Evolutionary conservation across 129 eudicot genomes (phyloP), one percentile per base, ranked within the genome.

Genomic region (Tanacetum coccineum): DNA sequence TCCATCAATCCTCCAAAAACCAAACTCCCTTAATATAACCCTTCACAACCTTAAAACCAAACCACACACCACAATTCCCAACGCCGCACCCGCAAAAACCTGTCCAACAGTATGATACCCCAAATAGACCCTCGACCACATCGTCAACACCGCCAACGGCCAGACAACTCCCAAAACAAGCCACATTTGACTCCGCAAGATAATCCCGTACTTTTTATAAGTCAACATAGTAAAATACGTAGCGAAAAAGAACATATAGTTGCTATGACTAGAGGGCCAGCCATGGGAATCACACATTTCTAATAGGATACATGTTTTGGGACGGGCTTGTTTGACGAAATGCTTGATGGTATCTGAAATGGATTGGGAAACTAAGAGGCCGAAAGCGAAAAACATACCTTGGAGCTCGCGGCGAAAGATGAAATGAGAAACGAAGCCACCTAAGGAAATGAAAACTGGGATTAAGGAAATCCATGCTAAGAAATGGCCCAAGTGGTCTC

Each of bases 231-330:
- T 77, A 69, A 85, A 80, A 66, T 81, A 92, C n/a, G 78, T 78
- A 13, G 96, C 82, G 70, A 88, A 92, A 42, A 91, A 92, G 76
- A 92, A 83, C 97, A 91, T 91, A 81, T 83, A 92, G 74, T 92
- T 85, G 0, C 95, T 85, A 32, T 92, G 98, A 70, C 95, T 85
- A 0, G 96, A 88, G 13, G 98, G 96, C 98, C 95, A 92, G 52
- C 96, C 98, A 40, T 92, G 98, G 4, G 98, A 92, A 71, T 92
- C 96, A 79, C 98, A 92, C 64, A 66, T 76, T 64, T 88, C 96
- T 20, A 92, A 87, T 13, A 85, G 49, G 13, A 75, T 74, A 66
- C 95, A 92, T 22, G 96, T 88, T 2, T 65, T 80, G 18, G 98
- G 98, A 2, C 96, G 90, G 55, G 98, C 90, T 70, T 88, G 85